Percentiles rank a stretch among this genome's conserved stretches.
phyloP scores from a whole-genome alignment of 1,284 basidiomycete species.

The Trametes pubescens region DNA sequence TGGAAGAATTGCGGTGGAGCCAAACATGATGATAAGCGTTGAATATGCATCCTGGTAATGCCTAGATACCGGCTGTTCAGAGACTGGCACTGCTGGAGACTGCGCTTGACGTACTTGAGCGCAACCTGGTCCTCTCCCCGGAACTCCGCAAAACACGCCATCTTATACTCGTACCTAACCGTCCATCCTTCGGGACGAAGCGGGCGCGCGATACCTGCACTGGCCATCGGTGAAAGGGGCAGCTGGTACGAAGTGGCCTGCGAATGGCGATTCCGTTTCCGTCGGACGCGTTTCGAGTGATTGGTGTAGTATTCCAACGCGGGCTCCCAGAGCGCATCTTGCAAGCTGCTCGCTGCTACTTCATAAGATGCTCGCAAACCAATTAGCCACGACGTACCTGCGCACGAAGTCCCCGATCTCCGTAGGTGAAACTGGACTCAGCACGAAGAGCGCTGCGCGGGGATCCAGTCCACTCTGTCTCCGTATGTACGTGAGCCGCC shows the following conservation, averaged over 20 bases:
- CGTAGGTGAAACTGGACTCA: slow-evolving; percentile 85
- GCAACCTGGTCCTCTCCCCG: slow-evolving; percentile 90
- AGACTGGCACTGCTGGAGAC: slow-evolving; percentile 26
- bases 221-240: slow-evolving; percentile 54
- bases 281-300: slow-evolving; percentile 89
- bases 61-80: slow-evolving; percentile 48
- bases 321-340: slow-evolving; percentile 87
- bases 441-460: slow-evolving; percentile 91
- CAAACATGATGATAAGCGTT: slow-evolving; percentile 85
- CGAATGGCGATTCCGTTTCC: slow-evolving; percentile 85
- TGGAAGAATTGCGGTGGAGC: slow-evolving; percentile 83
- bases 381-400: slow-evolving; percentile 55
- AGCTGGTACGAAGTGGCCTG: slow-evolving; percentile 58
- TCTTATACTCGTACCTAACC: slow-evolving; percentile 97
- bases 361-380: neutral
- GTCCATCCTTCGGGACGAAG: slow-evolving; percentile 91
- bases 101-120: slow-evolving; percentile 66
- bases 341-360: slow-evolving; percentile 60
- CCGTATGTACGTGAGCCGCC: slow-evolving; percentile 85
- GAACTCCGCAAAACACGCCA: slow-evolving; percentile 96
- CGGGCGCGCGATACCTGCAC: slow-evolving; percentile 57
- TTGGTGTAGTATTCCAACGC: slow-evolving; percentile 93
- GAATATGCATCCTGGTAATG: slow-evolving; percentile 94
- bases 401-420: slow-evolving; percentile 89
- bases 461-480: slow-evolving; percentile 90